Base-by-base conservation (phyloP, 2,329 filamentous ascomycete genomes). In the Emmonsiellopsis sp. region DNA sequence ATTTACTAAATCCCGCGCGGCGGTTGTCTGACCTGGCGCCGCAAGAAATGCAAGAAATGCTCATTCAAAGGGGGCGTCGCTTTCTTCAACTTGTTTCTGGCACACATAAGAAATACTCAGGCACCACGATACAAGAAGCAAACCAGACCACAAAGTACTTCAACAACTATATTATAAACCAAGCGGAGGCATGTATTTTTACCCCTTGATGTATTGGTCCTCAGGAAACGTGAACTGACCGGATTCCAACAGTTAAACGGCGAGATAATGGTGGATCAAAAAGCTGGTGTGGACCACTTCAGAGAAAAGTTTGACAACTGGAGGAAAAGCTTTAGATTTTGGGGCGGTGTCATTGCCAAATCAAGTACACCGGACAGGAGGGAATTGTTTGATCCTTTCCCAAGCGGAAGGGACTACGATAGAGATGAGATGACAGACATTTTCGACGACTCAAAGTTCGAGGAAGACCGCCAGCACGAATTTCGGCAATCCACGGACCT, bases 391-490 rank as follows among this genome's bases (percentile, higher is more conserved):
- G 40, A 51, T 42, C 30, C 37, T 13, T 31, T 51, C 5, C 48
- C 48, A 6, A 30, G 16, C 8, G 26, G 31, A 43, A 30, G 13
- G 7, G 15, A 51, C 45, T 26, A 26, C 20, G 20, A 26, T 26
- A 34, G 45, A 16, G n/a, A 16, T 51, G 35, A 37, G 48, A 9
- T 41, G 31, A 43, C 48, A 42, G 40, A 51, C 37, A 37, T 51
- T 37, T 43, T 43, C 37, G 37, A 51, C 13, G 40, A 41, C 37
- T 51, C 48, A 16, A 43, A 51, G 31, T 41, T 43, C 30, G 48
- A 51, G 30, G 40, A 51, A 51, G 40, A 51, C 16, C 37, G 48
- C 9, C 48, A 43, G 31, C 20, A 51, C 30, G 48, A 43, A 11
- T 51, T 42, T 20, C 45, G 45, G 15, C n/a, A 34, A 38, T 15